Evolutionary conservation across 2,329 filamentous ascomycete species (phyloP), one percentile per base, ranked within the genome.

Genomic region (Boeremia exigua): DNA sequence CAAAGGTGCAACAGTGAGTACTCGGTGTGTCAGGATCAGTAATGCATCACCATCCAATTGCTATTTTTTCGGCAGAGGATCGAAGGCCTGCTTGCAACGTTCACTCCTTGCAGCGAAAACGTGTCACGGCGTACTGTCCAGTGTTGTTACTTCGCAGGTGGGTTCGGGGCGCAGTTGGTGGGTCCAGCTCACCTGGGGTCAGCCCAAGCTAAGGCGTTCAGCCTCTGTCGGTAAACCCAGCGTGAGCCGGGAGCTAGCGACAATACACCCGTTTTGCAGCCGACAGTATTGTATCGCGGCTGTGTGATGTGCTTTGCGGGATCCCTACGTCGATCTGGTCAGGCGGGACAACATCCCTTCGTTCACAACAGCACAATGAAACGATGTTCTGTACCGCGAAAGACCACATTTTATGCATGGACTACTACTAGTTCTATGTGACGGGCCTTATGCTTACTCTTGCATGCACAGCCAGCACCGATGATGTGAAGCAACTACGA

Each of bases 121-220:
- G n/a, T 45, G 38, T 36, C 38, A 38, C 34, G 12, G 10, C 32
- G 17, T 15, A 34, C 10, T 40, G 15, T 28, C 5, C 19, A 23
- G 19, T 42, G 50, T 42, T 55, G 49, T 47, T 50, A n/a, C 46
- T 37, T 27, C 17, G 30, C 39, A 54, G 7, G 15, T 29, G 25
- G 9, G 34, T 28, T 32, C 19, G 52, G n/a, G 39, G 52, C 40
- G 52, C 46, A 55, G 52, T 49, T 12, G 23, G 30, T 40, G 25
- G 46, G 36, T 17, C 29, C 23, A 45, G 46, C 46, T 49, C 19
- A 25, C 45, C 46, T 49, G 15, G 23, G 39, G 10, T 37, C 50
- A 54, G 45, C 45, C 23, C 33, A 48, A 39, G 30, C 43, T 53
- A 53, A 54, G 37, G 50, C 50, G 28, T 54, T 54, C 46, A 55